Evolutionary conservation across 73 alveolate species (phyloP).

Genomic region (Uronychia setigera): DNA sequence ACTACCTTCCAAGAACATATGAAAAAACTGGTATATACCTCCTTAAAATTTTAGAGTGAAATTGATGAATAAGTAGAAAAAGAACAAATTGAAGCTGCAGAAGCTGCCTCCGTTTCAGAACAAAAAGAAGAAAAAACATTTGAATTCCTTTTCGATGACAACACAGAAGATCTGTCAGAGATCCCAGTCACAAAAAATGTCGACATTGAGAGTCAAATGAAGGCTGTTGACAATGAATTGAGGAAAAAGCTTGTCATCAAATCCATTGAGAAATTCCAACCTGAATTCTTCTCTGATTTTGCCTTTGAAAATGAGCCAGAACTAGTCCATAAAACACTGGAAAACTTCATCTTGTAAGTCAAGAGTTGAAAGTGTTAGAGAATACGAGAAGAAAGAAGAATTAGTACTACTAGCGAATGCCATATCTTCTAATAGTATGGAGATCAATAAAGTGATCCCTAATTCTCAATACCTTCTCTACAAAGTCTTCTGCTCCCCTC

Average conservation of each 20-base stretch:
- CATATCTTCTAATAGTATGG: conserved; percentile 16
- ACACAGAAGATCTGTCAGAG: neutral
- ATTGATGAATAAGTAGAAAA: neutral
- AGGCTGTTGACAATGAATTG: neutral
- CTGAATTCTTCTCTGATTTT: conserved; percentile 26
- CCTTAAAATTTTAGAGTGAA: neutral
- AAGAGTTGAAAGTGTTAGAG: neutral
- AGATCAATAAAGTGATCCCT: conserved; percentile 26
- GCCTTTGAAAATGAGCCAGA: conserved; percentile 6
- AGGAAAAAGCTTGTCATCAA: neutral
- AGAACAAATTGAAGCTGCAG: neutral
- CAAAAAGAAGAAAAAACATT: conserved; percentile 15
- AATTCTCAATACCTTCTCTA: conserved; percentile 24
- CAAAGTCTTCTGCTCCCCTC: conserved; percentile 37
- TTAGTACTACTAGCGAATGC: conserved; percentile 1
- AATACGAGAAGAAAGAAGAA: neutral
- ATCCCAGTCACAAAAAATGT: neutral
- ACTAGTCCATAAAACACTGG: conserved; percentile 17
- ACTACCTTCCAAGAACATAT: neutral
- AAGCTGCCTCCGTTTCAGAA: neutral
- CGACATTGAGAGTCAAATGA: neutral
- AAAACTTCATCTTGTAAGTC: conserved; percentile 14
- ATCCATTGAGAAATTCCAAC: conserved; percentile 2
- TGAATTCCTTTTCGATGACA: conserved; percentile 9
- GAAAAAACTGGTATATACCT: neutral